phyloP scores from a whole-genome alignment of 2,329 filamentous ascomycete genomes.

The Aspergillus hortae region DNA sequence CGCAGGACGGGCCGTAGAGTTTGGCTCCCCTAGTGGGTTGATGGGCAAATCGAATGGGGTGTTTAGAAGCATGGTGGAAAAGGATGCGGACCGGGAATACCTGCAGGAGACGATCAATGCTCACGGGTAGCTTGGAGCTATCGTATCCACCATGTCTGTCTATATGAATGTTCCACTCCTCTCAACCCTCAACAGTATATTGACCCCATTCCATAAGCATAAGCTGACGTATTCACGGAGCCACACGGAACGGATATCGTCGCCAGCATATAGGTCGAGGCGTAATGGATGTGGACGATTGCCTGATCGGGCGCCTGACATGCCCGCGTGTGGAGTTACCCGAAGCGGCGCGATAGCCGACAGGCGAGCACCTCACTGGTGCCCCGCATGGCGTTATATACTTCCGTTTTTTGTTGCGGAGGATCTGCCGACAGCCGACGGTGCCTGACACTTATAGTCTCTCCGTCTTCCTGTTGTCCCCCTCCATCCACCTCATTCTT shows the following conservation, averaged over 20 bases:
- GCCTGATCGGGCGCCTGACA: constrained; percentile 5
- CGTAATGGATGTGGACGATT: background rate
- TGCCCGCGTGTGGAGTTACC: background rate
- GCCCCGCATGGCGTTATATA: constrained; percentile 1
- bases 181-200: too few species aligned
- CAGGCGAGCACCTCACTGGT: constrained; percentile 6
- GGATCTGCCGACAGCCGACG: constrained; percentile 14
- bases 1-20: constrained; percentile 65
- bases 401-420: background rate
- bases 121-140: too few species aligned
- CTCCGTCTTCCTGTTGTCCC: background rate
- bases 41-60: constrained; percentile 31
- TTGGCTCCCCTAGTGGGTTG: constrained; percentile 59
- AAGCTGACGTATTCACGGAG: too few species aligned
- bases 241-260: background rate
- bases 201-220: too few species aligned
- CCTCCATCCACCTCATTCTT: background rate
- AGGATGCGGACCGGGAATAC: background rate
- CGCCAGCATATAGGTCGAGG: background rate
- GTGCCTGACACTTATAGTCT: constrained; percentile 6
- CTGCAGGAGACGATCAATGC: too few species aligned
- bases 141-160: too few species aligned
- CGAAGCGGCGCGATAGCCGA: constrained; percentile 8
- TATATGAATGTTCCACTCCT: too few species aligned
- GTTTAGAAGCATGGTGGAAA: constrained; percentile 7